These are phyloP conservation scores for Porphyrellus cyaneotinctus DNA, from an alignment of 768 basidiomycete genomes.

Conservation along the genomic window DNA sequence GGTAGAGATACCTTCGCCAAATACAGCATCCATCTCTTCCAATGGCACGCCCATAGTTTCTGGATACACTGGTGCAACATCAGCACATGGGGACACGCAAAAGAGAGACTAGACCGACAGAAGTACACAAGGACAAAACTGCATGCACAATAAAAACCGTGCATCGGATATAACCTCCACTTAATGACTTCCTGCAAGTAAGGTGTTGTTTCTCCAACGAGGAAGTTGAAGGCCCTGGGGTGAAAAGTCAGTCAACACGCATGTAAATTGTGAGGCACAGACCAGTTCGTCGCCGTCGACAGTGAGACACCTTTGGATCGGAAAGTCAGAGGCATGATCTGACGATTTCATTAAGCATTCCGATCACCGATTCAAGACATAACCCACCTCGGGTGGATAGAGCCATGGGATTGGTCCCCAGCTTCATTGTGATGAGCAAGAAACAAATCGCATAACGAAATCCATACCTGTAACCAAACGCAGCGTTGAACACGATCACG, in stretches of 20 bases:
- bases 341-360: constrained; percentile 3
- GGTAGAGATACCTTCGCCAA: constrained; percentile 67
- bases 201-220: constrained; percentile 87
- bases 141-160: constrained; percentile 85
- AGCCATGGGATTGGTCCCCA: constrained; percentile 91
- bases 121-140: constrained; percentile 86
- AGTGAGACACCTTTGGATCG: constrained; percentile 95
- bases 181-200: constrained; percentile 80
- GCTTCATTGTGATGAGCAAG: constrained; percentile 23
- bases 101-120: constrained; percentile 42
- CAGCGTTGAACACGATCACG: constrained; percentile 91
- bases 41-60: constrained; percentile 84
- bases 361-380: background rate
- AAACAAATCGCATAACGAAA: background rate
- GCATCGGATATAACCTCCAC: constrained; percentile 95
- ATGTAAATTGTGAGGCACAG: background rate
- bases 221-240: constrained; percentile 72
- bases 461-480: constrained; percentile 78
- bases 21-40: constrained; percentile 89
- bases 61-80: constrained; percentile 59
- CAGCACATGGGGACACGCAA: background rate
- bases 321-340: constrained; percentile 88
- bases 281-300: constrained; percentile 84
- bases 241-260: constrained; percentile 10
- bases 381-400: constrained; percentile 74